Evolutionary conservation across 148 eudicot genomes (phyloP).

Genomic region (Fallopia convolvulus): DNA sequence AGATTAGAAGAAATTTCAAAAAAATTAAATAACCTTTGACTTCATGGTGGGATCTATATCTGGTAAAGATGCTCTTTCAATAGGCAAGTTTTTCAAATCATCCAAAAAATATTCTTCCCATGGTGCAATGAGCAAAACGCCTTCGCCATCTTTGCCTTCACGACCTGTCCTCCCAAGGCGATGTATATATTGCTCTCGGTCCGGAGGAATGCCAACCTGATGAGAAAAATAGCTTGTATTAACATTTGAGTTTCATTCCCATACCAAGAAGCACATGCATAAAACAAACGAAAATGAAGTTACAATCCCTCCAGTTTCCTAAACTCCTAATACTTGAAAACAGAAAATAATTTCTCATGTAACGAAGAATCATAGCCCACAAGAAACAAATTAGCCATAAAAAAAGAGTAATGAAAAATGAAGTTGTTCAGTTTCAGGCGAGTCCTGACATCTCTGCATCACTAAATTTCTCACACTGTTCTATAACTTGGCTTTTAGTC

Average conservation of each 20-base stretch:
- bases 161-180: conserved; percentile 93
- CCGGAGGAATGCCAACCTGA: conserved; percentile 82
- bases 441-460: not conserved
- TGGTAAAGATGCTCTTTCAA: conserved; percentile 48
- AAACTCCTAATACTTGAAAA: not conserved
- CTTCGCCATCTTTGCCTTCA: conserved; percentile 82
- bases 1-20: not conserved
- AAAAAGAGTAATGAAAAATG: not conserved
- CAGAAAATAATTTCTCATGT: not conserved
- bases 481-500: not conserved
- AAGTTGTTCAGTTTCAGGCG: not conserved
- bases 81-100: conserved; percentile 58
- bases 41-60: conserved; percentile 29
- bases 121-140: conserved; percentile 75
- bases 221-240: conserved; percentile 7
- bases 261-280: not conserved
- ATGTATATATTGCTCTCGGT: conserved; percentile 74
- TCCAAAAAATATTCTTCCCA: conserved; percentile 86
- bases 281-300: not conserved
- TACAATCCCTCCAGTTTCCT: not conserved
- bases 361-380: not conserved
- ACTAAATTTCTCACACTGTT: not conserved
- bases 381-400: not conserved
- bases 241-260: not conserved
- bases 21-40: not conserved